Base-by-base conservation (phyloP, 306 rosid genomes). In the Vachellia pachyceras region DNA sequence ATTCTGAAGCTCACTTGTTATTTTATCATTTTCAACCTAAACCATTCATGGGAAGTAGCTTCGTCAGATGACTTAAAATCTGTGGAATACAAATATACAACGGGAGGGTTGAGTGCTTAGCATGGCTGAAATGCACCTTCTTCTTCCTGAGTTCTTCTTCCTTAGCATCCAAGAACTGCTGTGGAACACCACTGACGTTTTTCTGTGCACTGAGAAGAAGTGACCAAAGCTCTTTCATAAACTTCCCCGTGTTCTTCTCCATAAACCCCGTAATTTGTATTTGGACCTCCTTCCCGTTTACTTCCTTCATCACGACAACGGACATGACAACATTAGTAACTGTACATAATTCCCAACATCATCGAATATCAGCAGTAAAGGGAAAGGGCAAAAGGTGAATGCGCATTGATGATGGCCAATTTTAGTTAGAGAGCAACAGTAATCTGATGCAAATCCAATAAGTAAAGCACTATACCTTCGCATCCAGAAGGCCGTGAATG, bases 211-310 rank as follows among this genome's bases (percentile, higher is more conserved):
- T 96, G 75, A 95, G 91, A 78, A 95, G 97, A 67, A 89, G 98
- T 0, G 86, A 70, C 97, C 99, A 95, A 29, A 95, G 98, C 86
- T 95, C 99, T 73, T 89, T 95, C 99, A 95, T 95, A 86, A 95
- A 95, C 91, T 93, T 95, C 35, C 88, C 97, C 55, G 98, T 96
- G 85, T 93, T 93, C 39, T 93, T 93, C 83, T 93, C 99, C 99
- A 96, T 96, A 79, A 96, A 96, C 25, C 99, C 99, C 69, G 99
- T 96, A 82, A 96, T 92, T 25, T 89, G 90, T 83, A 96, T 93
- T 86, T 96, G 99, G 55, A 96, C 84, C 85, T 92, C 90, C 87
- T 94, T 94, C 77, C 98, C 98, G 81, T 94, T 94, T 81, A 89
- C 95, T 69, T 79, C 90, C 98, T 96, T 86, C 79, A 47, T 60